Evolutionary conservation across 2,329 filamentous ascomycete genomes (phyloP).

Genomic region (Nemania bipapillata): DNA sequence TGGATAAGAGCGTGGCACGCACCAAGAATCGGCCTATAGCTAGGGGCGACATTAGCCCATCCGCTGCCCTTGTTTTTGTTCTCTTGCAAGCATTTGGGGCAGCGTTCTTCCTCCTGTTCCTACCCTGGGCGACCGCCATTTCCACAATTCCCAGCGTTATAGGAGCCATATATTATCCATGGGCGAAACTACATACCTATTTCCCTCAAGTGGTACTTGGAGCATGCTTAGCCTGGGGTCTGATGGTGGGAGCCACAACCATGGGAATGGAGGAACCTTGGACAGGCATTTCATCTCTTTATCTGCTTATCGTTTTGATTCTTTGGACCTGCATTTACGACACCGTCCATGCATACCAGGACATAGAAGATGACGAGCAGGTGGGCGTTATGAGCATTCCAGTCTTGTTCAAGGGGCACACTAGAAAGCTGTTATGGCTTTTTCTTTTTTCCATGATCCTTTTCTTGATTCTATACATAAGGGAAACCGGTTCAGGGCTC

Average conservation of each 20-base stretch:
- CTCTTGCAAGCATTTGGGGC: constrained; percentile 44
- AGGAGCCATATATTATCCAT: constrained; percentile 51
- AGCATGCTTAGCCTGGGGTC: constrained; percentile 49
- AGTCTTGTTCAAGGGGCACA: constrained; percentile 46
- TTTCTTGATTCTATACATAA: constrained; percentile 40
- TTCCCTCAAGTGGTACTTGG: constrained; percentile 53
- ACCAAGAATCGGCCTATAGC: constrained; percentile 51
- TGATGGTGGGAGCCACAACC: constrained; percentile 48
- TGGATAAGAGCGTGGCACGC: constrained; percentile 50
- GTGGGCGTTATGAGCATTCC: constrained; percentile 52
- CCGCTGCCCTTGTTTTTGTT: constrained; percentile 49
- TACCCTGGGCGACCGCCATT: constrained; percentile 43
- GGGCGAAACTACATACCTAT: constrained; percentile 53
- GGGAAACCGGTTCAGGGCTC: constrained; percentile 38
- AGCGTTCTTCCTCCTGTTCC: constrained; percentile 42
- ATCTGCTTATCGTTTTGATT: constrained; percentile 47
- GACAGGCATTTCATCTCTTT: constrained; percentile 42
- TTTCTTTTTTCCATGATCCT: constrained; percentile 43
- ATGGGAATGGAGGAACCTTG: constrained; percentile 46
- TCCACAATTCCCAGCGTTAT: constrained; percentile 47
- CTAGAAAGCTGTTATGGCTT: constrained; percentile 45
- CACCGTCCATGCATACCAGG: constrained; percentile 54
- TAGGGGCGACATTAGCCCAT: constrained; percentile 49
- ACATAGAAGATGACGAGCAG: constrained; percentile 50
- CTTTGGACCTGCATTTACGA: constrained; percentile 53